phyloP scores from a whole-genome alignment of 495 filamentous ascomycete genomes.

The Aspergillus funiculosus region DNA sequence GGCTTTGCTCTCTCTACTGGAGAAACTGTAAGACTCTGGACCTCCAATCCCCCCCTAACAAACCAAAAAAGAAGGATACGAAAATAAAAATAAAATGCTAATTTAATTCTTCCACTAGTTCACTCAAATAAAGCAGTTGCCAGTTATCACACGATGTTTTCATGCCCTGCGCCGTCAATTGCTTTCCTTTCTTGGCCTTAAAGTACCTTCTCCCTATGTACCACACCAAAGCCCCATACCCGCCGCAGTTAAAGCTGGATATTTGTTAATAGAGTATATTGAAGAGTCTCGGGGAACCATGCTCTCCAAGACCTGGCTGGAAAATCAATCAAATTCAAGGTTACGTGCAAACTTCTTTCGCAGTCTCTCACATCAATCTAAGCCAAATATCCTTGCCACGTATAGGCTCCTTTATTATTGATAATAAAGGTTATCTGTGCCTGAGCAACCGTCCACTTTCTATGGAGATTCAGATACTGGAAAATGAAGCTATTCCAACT shows the following conservation, averaged over 20 bases:
- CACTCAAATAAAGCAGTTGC: slow-evolving; percentile 19
- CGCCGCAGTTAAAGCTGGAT: too few relatives aligned
- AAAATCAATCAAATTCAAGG: slow-evolving; percentile 14
- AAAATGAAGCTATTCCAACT: slow-evolving; percentile 33
- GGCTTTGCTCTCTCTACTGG: slow-evolving; percentile 32
- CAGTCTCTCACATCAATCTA: slow-evolving; percentile 25
- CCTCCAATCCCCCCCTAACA: slow-evolving; percentile 1
- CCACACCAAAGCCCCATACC: too few relatives aligned
- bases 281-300: slow-evolving; percentile 22
- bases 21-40: slow-evolving; percentile 16
- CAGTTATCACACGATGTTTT: slow-evolving; percentile 21
- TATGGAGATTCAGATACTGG: slow-evolving; percentile 21
- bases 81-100: too few relatives aligned
- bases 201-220: slow-evolving; percentile 22
- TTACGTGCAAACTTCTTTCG: slow-evolving; percentile 27
- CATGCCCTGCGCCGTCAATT: slow-evolving; percentile 20
- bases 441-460: slow-evolving; percentile 32
- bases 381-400: slow-evolving; percentile 24
- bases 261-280: slow-evolving; percentile 35
- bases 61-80: too few relatives aligned
- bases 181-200: slow-evolving; percentile 18
- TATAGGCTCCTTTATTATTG: slow-evolving; percentile 34
- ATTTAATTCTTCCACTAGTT: slow-evolving; percentile 29
- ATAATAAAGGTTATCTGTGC: slow-evolving; percentile 20
- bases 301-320: slow-evolving; percentile 29